Percentiles rank a stretch among this genome's conserved stretches.
These are phyloP conservation scores for Camellia granthamiana DNA, from an alignment of 148 eudicot species.

Conservation along the genomic window DNA sequence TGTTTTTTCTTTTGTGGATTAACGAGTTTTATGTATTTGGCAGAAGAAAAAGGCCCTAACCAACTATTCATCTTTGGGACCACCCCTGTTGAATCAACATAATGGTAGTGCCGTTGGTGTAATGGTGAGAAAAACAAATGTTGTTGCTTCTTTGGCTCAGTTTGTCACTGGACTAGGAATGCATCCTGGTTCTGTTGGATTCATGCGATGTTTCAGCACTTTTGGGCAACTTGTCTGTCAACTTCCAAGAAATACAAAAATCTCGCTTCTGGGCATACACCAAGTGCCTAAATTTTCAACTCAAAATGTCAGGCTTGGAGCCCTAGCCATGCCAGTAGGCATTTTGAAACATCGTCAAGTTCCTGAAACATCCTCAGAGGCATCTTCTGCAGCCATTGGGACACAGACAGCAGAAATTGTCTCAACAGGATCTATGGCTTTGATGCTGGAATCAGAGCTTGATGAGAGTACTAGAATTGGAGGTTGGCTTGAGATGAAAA, in stretches of 20 bases:
- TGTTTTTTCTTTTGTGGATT: neutral
- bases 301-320: slow-evolving; percentile 42
- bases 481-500: slow-evolving; percentile 78
- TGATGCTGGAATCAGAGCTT: slow-evolving; percentile 67
- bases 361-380: slow-evolving; percentile 31
- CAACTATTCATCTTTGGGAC: slow-evolving; percentile 63
- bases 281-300: slow-evolving; percentile 38
- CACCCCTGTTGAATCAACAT: slow-evolving; percentile 60
- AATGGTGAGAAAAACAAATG: slow-evolving; percentile 45
- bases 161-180: slow-evolving; percentile 45
- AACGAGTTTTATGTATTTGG: slow-evolving; percentile 14
- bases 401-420: slow-evolving; percentile 17
- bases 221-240: slow-evolving; percentile 76
- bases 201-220: slow-evolving; percentile 58
- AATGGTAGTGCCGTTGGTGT: slow-evolving; percentile 69
- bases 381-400: slow-evolving; percentile 28
- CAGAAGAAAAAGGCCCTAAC: slow-evolving; percentile 66
- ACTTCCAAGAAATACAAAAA: slow-evolving; percentile 52
- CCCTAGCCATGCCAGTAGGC: slow-evolving; percentile 51
- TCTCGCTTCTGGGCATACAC: slow-evolving; percentile 63
- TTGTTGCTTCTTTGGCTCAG: slow-evolving; percentile 67
- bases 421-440: slow-evolving; percentile 50
- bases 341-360: slow-evolving; percentile 27
- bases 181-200: slow-evolving; percentile 32
- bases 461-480: slow-evolving; percentile 68